Evolutionary conservation across 805 yeast genomes (phyloP), one percentile per base, ranked within the genome.

Genomic region (Yarrowia sp.): DNA sequence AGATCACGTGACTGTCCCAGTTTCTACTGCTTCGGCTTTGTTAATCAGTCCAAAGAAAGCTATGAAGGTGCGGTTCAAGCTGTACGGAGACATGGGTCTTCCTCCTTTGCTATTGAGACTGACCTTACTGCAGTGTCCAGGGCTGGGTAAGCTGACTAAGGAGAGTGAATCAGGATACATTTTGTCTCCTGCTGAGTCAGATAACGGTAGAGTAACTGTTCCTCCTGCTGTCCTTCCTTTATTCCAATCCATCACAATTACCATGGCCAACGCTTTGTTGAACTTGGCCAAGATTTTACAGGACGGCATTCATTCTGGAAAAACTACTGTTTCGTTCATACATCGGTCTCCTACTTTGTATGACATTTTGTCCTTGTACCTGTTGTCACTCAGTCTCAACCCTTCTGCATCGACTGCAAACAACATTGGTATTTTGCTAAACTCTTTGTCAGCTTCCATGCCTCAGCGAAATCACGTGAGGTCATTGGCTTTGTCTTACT

Each of bases 201-300:
- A 51, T 3, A 48, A 48, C n/a, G 55, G 55, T 8, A 35, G 55
- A 3, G 55, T 51, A 2, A 51, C 58, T 9, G 58, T 51, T 4
- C 58, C 58, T n/a, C 43, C 58, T 0, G 10, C 43, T 3, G 58
- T 38, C 4, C 43, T 51, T 1, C 58, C 58, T 2, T 6, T 51
- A 5, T 51, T 51, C 43, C 58, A 51, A 18, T 17, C 61, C 9
- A 31, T 55, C 36, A 55, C 45, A 15, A 41, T 55, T 8, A 44
- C 43, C 28, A 31, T 58, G 51, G 64, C 73, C 42, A 74, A 74
- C 41, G 70, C 74, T 2, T 67, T 74, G n/a, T 67, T 74, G 32
- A 74, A 74, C 28, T 69, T 74, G 31, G 76, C 76, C 7, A 74
- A 74, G 42, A 68, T 74, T 11, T 53, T 74, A 8, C 76, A 74